Conservation (phyloP, 768 basidiomycete genomes). For the Phallus indusiatus region DNA sequence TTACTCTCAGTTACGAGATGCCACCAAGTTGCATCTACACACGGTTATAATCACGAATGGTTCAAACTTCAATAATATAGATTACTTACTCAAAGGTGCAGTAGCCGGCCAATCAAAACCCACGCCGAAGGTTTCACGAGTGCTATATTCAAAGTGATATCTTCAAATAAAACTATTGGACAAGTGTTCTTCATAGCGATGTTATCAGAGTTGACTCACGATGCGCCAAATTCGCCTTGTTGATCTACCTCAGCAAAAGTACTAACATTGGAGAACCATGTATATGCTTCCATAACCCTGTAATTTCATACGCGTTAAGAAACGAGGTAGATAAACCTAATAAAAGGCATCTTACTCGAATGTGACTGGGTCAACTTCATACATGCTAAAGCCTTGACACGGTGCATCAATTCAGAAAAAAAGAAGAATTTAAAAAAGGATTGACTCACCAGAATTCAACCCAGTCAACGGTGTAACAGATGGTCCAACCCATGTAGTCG, state of each 20-base stretch:
- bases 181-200: not conserved
- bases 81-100: conserved; percentile 2
- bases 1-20: conserved; percentile 15
- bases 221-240: conserved; percentile 15
- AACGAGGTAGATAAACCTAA: not conserved
- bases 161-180: not conserved
- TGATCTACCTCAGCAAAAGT: conserved; percentile 14
- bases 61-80: conserved; percentile 13
- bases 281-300: conserved; percentile 20
- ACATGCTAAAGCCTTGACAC: conserved; percentile 16
- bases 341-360: not conserved
- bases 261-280: conserved; percentile 20
- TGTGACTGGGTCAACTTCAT: conserved; percentile 18
- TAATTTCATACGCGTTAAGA: not conserved
- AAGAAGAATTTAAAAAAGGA: not conserved
- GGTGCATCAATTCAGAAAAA: not conserved
- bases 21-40: conserved; percentile 20
- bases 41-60: conserved; percentile 12
- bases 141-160: conserved; percentile 19
- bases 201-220: conserved; percentile 2
- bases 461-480: conserved; percentile 16
- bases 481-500: conserved; percentile 17
- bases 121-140: conserved; percentile 16
- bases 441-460: conserved; percentile 16
- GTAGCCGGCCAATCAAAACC: conserved; percentile 1